These are phyloP conservation scores for Eimeria praecox DNA, from an alignment of 169 alveolate species.

Conservation along the genomic window DNA sequence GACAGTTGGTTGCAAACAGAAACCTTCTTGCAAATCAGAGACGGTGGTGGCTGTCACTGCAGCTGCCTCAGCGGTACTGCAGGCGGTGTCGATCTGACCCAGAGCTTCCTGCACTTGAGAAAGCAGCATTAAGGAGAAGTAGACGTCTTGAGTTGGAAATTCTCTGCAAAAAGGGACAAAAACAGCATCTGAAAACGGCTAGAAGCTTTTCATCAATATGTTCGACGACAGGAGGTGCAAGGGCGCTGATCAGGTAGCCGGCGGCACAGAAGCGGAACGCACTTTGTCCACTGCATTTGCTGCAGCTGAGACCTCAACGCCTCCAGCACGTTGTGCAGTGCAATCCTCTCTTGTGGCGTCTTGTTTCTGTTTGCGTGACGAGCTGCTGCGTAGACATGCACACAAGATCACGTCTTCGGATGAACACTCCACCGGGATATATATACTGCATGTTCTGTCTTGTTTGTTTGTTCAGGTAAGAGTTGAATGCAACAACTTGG, in stretches of 20 bases:
- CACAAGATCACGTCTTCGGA: too few relatives aligned
- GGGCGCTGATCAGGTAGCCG: too few relatives aligned
- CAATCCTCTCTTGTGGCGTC: not conserved
- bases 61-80: slow-evolving; percentile 41
- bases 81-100: slow-evolving; percentile 8
- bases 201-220: not conserved
- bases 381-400: not conserved
- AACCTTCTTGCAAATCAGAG: not conserved
- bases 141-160: slow-evolving; percentile 43
- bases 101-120: slow-evolving; percentile 41
- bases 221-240: not conserved
- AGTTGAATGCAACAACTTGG: not conserved
- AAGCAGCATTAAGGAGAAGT: slow-evolving; percentile 39
- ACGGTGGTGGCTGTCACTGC: not conserved
- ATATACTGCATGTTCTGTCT: not conserved
- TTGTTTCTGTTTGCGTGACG: not conserved
- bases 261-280: too few relatives aligned
- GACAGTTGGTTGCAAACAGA: slow-evolving; percentile 8
- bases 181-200: not conserved
- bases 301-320: slow-evolving; percentile 13
- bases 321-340: slow-evolving; percentile 36
- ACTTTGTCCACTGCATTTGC: not conserved
- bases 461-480: not conserved
- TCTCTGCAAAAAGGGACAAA: not conserved
- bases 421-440: too few relatives aligned